phyloP scores from a whole-genome alignment of 495 filamentous ascomycete genomes.

The Hyaloscypha hepaticicola region DNA sequence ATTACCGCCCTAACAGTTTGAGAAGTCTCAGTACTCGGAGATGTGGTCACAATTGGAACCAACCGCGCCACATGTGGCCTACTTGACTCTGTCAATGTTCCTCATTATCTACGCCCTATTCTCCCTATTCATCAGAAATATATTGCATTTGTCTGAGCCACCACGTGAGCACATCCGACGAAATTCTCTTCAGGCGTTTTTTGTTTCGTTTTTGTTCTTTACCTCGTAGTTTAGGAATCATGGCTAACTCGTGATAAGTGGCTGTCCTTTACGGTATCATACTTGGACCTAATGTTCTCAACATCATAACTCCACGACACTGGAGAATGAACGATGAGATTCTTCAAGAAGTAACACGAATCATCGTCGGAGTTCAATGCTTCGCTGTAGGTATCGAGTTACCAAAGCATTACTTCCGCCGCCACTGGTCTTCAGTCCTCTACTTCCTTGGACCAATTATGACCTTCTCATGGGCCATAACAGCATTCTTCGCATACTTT shows the following conservation, averaged over 20 bases:
- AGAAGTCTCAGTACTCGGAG: constrained; percentile 8
- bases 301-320: constrained; percentile 37
- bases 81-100: constrained; percentile 45
- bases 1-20: background rate
- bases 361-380: constrained; percentile 49
- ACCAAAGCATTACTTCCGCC: constrained; percentile 43
- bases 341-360: constrained; percentile 45
- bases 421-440: constrained; percentile 43
- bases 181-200: background rate
- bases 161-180: constrained; percentile 26
- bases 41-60: constrained; percentile 46
- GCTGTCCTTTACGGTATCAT: constrained; percentile 47
- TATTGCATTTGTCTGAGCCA: constrained; percentile 51
- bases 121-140: constrained; percentile 47
- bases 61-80: constrained; percentile 45
- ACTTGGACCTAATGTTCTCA: constrained; percentile 40
- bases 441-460: constrained; percentile 52
- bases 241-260: constrained; percentile 18
- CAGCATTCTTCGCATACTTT: constrained; percentile 38
- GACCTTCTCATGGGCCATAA: constrained; percentile 48
- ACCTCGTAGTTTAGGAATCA: no score
- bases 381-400: constrained; percentile 49
- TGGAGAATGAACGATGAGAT: constrained; percentile 46
- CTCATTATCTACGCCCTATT: constrained; percentile 50
- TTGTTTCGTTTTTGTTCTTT: background rate